phyloP scores from a whole-genome alignment of 108 stramenopile genomes.

The Cyclostephanos tholiformis region DNA sequence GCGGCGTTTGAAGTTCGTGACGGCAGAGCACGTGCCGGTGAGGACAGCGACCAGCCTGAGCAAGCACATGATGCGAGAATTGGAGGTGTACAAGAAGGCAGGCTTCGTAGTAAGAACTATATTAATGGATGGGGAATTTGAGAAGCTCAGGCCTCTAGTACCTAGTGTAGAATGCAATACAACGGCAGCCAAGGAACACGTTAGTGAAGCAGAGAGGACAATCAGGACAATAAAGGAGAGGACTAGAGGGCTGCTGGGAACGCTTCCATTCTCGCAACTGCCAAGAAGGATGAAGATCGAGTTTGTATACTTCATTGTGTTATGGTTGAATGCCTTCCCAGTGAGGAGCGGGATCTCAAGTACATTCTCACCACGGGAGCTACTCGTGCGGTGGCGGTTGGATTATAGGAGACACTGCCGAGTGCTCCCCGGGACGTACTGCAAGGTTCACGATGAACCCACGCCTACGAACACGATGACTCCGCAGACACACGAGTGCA shows the following conservation, averaged over 20 bases:
- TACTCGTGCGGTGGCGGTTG: conserved; percentile 13
- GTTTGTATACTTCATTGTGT: no score
- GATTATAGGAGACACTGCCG: no score
- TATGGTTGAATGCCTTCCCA: no score
- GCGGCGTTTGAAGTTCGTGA: conserved; percentile 4
- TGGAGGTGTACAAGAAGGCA: background rate
- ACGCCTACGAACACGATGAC: no score
- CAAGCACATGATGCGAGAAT: background rate
- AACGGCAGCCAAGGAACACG: conserved; percentile 35
- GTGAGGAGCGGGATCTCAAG: background rate
- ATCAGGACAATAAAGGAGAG: conserved; percentile 24
- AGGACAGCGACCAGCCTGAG: conserved; percentile 16
- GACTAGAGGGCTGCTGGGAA: conserved; percentile 10
- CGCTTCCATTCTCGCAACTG: conserved; percentile 24
- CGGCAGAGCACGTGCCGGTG: conserved; percentile 7
- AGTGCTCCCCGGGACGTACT: conserved; percentile 18
- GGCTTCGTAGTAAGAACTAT: background rate
- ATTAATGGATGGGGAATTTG: conserved; percentile 3
- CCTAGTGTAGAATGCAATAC: conserved; percentile 27
- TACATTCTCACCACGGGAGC: background rate
- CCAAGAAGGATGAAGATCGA: no score
- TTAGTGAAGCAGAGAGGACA: background rate
- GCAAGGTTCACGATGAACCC: conserved; percentile 7
- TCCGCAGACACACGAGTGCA: no score
- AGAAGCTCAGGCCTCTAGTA: background rate